Evolutionary conservation across 2,329 filamentous ascomycete species (phyloP).

Genomic region (Cladosporium sp.): DNA sequence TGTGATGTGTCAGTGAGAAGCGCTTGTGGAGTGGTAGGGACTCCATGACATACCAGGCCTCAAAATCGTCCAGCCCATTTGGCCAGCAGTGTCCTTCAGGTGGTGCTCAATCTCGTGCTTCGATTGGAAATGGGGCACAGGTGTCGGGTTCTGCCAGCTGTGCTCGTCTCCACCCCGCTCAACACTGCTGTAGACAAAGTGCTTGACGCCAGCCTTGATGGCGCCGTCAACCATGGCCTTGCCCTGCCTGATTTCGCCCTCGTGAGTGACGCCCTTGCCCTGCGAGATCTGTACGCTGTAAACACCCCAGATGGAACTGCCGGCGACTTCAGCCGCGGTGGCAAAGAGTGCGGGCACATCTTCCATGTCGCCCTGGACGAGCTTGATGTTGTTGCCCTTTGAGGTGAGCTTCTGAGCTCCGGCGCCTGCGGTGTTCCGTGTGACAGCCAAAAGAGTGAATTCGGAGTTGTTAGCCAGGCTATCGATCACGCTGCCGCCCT

Average conservation of each 20-base stretch:
- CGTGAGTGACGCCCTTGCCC: constrained; percentile 40
- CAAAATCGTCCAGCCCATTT: constrained; percentile 59
- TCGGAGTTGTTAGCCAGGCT: constrained; percentile 33
- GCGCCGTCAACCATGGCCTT: constrained; percentile 56
- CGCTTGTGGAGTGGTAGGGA: neutral
- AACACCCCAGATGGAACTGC: constrained; percentile 43
- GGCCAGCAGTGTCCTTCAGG: constrained; percentile 45
- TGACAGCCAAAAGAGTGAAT: constrained; percentile 54
- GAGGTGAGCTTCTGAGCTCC: constrained; percentile 46
- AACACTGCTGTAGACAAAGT: constrained; percentile 62
- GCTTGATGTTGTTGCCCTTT: constrained; percentile 45
- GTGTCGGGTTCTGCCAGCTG: constrained; percentile 51
- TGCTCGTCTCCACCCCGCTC: constrained; percentile 57
- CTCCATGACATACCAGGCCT: constrained; percentile 29
- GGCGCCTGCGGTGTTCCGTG: constrained; percentile 47
- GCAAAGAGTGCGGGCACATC: constrained; percentile 48
- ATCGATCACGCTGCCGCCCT: constrained; percentile 41
- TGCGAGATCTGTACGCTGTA: constrained; percentile 57
- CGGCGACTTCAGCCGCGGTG: constrained; percentile 36
- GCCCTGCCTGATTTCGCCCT: constrained; percentile 53
- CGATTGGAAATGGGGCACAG: constrained; percentile 52
- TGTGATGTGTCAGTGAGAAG: neutral
- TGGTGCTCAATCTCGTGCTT: constrained; percentile 62
- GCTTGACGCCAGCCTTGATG: constrained; percentile 51
- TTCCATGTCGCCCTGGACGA: constrained; percentile 54